Conservation (phyloP, 208 protist genomes). For the Phytomonas sp. region DNA sequence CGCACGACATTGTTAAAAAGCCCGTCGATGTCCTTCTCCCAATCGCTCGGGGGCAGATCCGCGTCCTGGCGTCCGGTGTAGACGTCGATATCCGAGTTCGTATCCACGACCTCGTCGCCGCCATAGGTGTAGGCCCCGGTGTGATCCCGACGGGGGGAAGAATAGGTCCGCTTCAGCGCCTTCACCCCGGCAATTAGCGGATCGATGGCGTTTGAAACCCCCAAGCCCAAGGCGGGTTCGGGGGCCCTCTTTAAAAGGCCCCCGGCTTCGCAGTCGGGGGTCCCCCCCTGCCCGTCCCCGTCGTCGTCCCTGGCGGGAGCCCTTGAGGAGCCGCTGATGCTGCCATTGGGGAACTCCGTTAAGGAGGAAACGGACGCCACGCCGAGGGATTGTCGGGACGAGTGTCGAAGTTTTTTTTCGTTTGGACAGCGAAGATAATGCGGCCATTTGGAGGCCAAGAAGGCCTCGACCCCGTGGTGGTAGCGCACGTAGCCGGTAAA, state of each 20-base stretch:
- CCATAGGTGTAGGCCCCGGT: background rate
- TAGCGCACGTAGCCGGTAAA: slow-evolving; percentile 39
- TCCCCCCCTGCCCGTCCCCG: background rate
- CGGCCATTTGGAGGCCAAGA: background rate
- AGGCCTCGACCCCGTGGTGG: background rate
- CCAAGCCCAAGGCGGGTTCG: background rate
- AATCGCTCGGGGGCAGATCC: background rate
- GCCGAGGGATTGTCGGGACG: background rate
- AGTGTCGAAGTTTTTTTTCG: background rate
- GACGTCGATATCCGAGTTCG: background rate
- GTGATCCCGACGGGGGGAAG: background rate
- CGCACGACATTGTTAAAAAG: background rate
- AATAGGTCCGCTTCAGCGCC: background rate
- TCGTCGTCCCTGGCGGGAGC: background rate
- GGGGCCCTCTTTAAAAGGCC: background rate
- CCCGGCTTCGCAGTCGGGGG: background rate
- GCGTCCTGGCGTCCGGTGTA: background rate
- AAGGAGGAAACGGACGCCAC: background rate
- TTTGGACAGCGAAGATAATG: background rate
- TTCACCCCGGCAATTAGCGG: background rate
- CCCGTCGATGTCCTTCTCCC: background rate
- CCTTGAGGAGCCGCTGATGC: background rate
- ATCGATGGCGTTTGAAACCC: background rate
- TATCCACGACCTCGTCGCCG: background rate
- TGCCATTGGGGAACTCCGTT: background rate